phyloP scores from a whole-genome alignment of 2,329 filamentous ascomycete species.

The Blumeriella jaapii region DNA sequence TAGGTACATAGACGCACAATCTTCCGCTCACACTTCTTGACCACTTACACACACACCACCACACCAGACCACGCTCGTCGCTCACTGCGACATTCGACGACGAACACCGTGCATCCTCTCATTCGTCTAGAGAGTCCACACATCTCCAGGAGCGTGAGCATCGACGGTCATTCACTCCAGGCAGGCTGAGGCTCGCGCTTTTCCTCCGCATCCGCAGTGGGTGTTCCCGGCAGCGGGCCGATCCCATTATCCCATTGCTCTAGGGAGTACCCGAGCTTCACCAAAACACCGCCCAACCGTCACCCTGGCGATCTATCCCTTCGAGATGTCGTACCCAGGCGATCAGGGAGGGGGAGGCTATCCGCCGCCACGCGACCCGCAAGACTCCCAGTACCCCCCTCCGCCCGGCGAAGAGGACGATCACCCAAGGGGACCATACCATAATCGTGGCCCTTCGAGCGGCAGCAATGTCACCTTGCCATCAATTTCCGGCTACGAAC shows the following conservation, averaged over 20 bases:
- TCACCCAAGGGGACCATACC: conserved; percentile 22
- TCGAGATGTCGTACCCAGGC: conserved; percentile 25
- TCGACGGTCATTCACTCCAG: neutral
- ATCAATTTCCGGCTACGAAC: conserved; percentile 25
- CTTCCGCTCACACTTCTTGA: neutral
- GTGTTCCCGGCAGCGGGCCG: neutral
- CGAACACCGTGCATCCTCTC: too few species aligned
- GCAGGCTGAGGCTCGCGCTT: neutral
- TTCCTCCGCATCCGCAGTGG: neutral
- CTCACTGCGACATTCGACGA: too few species aligned
- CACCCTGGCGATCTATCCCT: conserved; percentile 24
- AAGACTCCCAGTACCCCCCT: conserved; percentile 21
- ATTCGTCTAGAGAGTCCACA: too few species aligned
- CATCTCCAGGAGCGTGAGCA: too few species aligned
- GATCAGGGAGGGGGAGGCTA: conserved; percentile 12
- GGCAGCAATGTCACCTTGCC: conserved; percentile 22
- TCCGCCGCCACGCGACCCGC: conserved; percentile 20
- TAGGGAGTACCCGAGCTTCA: neutral
- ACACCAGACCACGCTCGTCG: too few species aligned
- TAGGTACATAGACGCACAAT: neutral
- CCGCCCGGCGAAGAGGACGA: conserved; percentile 27
- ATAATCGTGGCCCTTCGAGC: conserved; percentile 20
- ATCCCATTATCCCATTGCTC: neutral
- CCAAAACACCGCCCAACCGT: conserved; percentile 6
- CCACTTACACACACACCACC: too few species aligned